A percentile compares a stretch with the other conserved stretches of the same genome.
Evolutionary conservation across 2,329 filamentous ascomycete genomes (phyloP).

Genomic region (Geosmithia flava): DNA sequence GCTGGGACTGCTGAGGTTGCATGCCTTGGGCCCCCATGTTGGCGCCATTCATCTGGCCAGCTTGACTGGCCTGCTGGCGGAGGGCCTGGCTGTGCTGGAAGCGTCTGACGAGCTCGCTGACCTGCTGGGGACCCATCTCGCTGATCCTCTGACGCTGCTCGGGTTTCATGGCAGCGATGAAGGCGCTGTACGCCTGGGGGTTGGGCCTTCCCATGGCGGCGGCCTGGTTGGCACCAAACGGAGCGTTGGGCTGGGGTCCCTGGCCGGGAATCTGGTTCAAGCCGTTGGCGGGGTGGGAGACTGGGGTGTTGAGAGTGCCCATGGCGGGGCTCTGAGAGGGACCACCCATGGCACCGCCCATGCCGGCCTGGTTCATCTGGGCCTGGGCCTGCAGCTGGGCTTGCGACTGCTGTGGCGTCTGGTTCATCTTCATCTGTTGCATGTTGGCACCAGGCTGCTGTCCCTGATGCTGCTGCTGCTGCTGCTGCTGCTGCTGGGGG

Average conservation of each 20-base stretch:
- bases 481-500: constrained; percentile 11
- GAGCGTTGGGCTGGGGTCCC: constrained; percentile 19
- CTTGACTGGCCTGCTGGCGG: constrained; percentile 13
- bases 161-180: constrained; percentile 29
- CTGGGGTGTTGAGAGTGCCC: constrained; percentile 43
- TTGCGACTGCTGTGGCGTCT: constrained; percentile 19
- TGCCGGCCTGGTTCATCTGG: constrained; percentile 37
- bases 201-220: constrained; percentile 30
- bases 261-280: constrained; percentile 30
- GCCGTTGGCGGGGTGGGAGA: constrained; percentile 27
- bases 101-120: constrained; percentile 36
- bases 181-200: constrained; percentile 23
- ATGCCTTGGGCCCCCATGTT: constrained; percentile 17
- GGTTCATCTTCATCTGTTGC: constrained; percentile 23
- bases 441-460: constrained; percentile 9
- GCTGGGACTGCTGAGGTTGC: constrained; percentile 10
- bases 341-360: constrained; percentile 32
- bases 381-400: constrained; percentile 28
- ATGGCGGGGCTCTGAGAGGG: constrained; percentile 47
- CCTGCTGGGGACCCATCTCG: constrained; percentile 32
- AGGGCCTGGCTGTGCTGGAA: constrained; percentile 22
- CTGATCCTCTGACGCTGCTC: constrained; percentile 33
- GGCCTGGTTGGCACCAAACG: constrained; percentile 42
- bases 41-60: constrained; percentile 16
- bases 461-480: constrained; percentile 15